Conservation (phyloP, 2,329 filamentous ascomycete species). For the Rhytidhysteron rufulum region DNA sequence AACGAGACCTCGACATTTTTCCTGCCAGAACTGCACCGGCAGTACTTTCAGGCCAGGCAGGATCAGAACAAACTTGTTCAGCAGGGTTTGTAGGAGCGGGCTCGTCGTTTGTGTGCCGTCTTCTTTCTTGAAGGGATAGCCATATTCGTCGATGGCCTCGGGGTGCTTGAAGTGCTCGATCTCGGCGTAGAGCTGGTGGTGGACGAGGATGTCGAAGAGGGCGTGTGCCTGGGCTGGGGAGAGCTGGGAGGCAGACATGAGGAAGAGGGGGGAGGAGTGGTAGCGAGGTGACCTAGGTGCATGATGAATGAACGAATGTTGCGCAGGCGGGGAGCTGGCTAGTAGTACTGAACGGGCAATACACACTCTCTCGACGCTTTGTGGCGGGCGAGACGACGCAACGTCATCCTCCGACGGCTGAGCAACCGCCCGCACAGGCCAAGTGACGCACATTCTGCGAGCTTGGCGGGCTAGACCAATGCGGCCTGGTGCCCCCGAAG, state of each 20-base stretch:
- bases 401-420: too few relatives aligned
- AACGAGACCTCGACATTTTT: conserved; percentile 38
- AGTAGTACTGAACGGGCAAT: too few relatives aligned
- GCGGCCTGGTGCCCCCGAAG: too few relatives aligned
- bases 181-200: conserved; percentile 58
- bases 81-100: conserved; percentile 65
- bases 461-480: too few relatives aligned
- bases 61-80: conserved; percentile 61
- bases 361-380: too few relatives aligned
- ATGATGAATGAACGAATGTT: too few relatives aligned
- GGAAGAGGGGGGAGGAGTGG: background rate
- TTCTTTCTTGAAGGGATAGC: conserved; percentile 60
- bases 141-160: conserved; percentile 62
- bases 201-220: conserved; percentile 53
- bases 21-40: conserved; percentile 40
- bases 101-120: conserved; percentile 48
- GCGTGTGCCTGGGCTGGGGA: conserved; percentile 46
- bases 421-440: too few relatives aligned
- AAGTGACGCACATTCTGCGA: too few relatives aligned
- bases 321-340: too few relatives aligned
- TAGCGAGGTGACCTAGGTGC: too few relatives aligned
- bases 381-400: too few relatives aligned
- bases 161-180: conserved; percentile 68
- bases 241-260: conserved; percentile 22
- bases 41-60: conserved; percentile 65